Evolutionary conservation across 129 eudicot genomes (phyloP).

Genomic region (Silybum marianum): DNA sequence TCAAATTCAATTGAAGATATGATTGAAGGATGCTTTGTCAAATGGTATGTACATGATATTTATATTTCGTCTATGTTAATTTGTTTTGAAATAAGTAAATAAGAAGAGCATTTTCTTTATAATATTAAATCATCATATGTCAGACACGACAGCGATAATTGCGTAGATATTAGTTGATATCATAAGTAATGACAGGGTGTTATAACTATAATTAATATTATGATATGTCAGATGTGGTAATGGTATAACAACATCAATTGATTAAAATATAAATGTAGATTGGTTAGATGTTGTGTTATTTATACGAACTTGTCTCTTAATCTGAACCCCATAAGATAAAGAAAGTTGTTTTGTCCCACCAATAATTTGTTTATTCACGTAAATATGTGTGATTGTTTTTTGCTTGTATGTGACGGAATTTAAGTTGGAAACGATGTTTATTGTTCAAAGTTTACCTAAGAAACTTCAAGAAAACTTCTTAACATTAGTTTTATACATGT

Average conservation of each 20-base stretch:
- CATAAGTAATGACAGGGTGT: neutral
- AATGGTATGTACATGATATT: slow-evolving; percentile 13
- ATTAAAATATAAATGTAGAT: neutral
- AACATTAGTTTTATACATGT: neutral
- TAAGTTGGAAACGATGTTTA: neutral
- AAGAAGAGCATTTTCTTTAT: neutral
- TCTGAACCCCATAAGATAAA: neutral
- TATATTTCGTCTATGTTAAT: neutral
- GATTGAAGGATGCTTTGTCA: neutral
- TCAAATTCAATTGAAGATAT: neutral
- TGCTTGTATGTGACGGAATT: neutral
- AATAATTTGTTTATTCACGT: neutral
- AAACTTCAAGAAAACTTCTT: neutral
- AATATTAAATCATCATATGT: slow-evolving; percentile 2
- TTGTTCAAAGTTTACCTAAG: neutral
- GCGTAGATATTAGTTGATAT: neutral
- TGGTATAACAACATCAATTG: neutral
- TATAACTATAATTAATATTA: neutral
- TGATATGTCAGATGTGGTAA: neutral
- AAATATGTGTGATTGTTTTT: neutral
- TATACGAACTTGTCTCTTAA: neutral
- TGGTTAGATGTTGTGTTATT: neutral
- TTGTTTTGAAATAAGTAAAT: neutral
- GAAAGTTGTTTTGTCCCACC: neutral
- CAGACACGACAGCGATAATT: neutral